Conservation (phyloP, 2,329 filamentous ascomycete genomes). For the Plectosphaerella cucumerina region DNA sequence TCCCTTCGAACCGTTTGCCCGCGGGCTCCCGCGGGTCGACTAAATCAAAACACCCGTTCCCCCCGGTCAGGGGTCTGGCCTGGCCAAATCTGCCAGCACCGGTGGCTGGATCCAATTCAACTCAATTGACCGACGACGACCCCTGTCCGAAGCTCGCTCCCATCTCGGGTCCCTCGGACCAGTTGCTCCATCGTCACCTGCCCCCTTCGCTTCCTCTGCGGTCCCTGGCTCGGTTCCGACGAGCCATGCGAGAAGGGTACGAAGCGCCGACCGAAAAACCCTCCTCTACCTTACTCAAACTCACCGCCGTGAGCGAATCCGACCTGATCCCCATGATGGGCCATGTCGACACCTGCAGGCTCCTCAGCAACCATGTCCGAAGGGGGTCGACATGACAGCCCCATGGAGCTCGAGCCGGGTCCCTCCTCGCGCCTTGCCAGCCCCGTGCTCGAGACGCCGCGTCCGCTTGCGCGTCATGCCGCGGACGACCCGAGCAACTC, state of each 20-base stretch:
- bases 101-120: too few species aligned
- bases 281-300: background rate
- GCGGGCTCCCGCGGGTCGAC: too few species aligned
- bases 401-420: too few species aligned
- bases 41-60: too few species aligned
- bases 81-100: too few species aligned
- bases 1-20: too few species aligned
- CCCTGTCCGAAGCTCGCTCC: background rate
- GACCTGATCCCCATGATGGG: constrained; percentile 8
- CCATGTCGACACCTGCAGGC: constrained; percentile 11
- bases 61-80: too few species aligned
- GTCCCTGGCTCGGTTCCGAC: too few species aligned
- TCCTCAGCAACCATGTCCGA: constrained; percentile 5
- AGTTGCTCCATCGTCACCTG: background rate
- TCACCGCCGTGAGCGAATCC: too few species aligned
- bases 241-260: too few species aligned
- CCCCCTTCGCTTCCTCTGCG: background rate
- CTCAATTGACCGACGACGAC: background rate
- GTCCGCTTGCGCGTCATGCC: background rate
- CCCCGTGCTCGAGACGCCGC: background rate
- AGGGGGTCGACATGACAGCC: too few species aligned
- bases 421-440: background rate
- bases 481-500: background rate
- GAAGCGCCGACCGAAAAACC: background rate
- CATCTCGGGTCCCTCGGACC: background rate